These are phyloP conservation scores for Prunus fruticosa DNA, from an alignment of 306 rosid genomes.

Conservation along the genomic window DNA sequence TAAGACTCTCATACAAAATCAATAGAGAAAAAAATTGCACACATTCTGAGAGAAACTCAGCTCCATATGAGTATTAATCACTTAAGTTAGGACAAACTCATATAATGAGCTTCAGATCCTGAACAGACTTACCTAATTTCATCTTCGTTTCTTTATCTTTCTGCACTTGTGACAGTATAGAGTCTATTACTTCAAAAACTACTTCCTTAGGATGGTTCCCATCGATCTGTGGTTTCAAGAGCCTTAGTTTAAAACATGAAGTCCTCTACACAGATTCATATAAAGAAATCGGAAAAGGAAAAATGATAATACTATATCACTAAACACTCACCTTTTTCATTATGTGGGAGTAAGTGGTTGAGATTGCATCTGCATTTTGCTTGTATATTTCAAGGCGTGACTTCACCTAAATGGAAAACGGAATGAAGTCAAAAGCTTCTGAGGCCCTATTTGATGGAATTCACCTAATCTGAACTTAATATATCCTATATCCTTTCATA, in stretches of 20 bases:
- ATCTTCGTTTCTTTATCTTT: slow-evolving; percentile 37
- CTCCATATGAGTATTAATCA: background rate
- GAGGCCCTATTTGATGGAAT: too few relatives aligned
- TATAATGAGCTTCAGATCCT: background rate
- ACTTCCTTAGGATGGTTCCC: slow-evolving; percentile 69
- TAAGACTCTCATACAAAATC: background rate
- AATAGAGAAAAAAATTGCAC: background rate
- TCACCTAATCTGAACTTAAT: too few relatives aligned
- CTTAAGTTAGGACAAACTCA: slow-evolving; percentile 13
- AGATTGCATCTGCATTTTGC: slow-evolving; percentile 70
- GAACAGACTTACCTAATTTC: slow-evolving; percentile 46
- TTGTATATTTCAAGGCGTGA: slow-evolving; percentile 77
- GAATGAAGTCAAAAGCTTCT: background rate
- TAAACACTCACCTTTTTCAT: slow-evolving; percentile 55
- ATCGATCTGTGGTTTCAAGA: slow-evolving; percentile 53
- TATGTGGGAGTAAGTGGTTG: slow-evolving; percentile 60
- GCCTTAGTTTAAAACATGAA: background rate
- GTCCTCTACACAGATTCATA: slow-evolving; percentile 18
- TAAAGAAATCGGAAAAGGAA: background rate
- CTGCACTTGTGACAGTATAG: slow-evolving; percentile 54
- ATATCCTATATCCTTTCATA: too few relatives aligned
- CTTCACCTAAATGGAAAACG: slow-evolving; percentile 49
- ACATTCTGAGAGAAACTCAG: background rate
- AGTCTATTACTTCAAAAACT: slow-evolving; percentile 68
- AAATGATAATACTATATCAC: slow-evolving; percentile 9